Evolutionary conservation across 2,329 filamentous ascomycete species (phyloP).

Genomic region (Diplodia seriata): DNA sequence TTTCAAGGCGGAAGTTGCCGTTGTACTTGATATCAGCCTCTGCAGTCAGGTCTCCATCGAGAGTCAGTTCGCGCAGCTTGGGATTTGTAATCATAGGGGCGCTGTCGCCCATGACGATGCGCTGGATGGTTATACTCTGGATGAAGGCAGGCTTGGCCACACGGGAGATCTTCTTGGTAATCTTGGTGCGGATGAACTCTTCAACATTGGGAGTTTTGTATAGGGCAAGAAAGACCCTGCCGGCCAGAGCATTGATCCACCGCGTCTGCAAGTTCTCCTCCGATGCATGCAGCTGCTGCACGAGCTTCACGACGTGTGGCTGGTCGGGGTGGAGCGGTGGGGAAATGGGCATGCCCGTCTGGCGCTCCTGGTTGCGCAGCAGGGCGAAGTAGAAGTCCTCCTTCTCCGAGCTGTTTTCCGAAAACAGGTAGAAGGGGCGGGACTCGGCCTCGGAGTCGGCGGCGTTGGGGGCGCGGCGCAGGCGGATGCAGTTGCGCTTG

Average conservation of each 20-base stretch:
- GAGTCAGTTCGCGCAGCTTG: constrained; percentile 83
- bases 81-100: constrained; percentile 90
- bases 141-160: constrained; percentile 93
- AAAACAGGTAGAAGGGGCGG: constrained; percentile 92
- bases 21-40: constrained; percentile 89
- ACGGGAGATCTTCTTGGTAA: constrained; percentile 94
- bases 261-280: constrained; percentile 89
- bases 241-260: constrained; percentile 92
- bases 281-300: constrained; percentile 88
- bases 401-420: constrained; percentile 93
- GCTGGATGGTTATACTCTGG: constrained; percentile 79
- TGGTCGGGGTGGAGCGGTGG: constrained; percentile 77
- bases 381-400: constrained; percentile 98
- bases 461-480: constrained; percentile 69
- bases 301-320: constrained; percentile 84
- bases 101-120: constrained; percentile 84
- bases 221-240: constrained; percentile 83
- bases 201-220: constrained; percentile 86
- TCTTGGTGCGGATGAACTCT: constrained; percentile 78
- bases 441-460: constrained; percentile 64
- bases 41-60: constrained; percentile 87
- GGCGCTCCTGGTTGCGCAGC: constrained; percentile 80
- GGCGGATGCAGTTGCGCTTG: constrained; percentile 87
- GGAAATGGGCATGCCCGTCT: constrained; percentile 66
- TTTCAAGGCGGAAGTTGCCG: constrained; percentile 86